Percentiles rank a stretch among this genome's conserved stretches.
Evolutionary conservation across 163 green algal genomes (phyloP).

Genomic region (Scenedesmus sp.): DNA sequence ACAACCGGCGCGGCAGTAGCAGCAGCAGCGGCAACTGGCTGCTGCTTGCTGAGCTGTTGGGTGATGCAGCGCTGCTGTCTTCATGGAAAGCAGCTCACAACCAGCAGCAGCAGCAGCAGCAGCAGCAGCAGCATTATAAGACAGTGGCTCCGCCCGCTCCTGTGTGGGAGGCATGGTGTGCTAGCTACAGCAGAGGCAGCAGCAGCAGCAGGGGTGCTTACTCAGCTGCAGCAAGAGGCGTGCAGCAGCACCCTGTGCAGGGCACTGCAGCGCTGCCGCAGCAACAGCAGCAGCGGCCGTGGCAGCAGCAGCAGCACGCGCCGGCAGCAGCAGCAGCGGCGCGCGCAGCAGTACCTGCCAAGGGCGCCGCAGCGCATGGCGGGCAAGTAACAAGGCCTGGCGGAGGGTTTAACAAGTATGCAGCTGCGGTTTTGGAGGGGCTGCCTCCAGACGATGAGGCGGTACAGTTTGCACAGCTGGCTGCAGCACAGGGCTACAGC

Average conservation of each 20-base stretch:
- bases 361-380: background rate
- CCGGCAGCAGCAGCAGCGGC: constrained; percentile 18
- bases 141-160: constrained; percentile 5
- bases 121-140: constrained; percentile 10
- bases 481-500: constrained; percentile 56
- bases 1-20: background rate
- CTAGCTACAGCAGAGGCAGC: background rate
- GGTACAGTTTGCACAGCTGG: constrained; percentile 62
- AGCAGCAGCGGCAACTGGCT: constrained; percentile 1
- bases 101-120: constrained; percentile 22
- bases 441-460: constrained; percentile 70
- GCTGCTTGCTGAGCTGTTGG: constrained; percentile 14
- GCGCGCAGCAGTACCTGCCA: background rate
- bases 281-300: constrained; percentile 1
- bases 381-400: background rate
- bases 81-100: constrained; percentile 29
- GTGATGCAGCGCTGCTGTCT: background rate
- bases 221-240: background rate
- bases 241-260: background rate
- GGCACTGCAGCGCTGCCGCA: constrained; percentile 2
- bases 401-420: constrained; percentile 50
- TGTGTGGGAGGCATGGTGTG: constrained; percentile 17
- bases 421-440: constrained; percentile 57
- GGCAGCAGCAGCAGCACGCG: background rate
- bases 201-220: background rate